Base-by-base conservation (phyloP, 352 stramenopile species). In the Globisporangium cederbergense region DNA sequence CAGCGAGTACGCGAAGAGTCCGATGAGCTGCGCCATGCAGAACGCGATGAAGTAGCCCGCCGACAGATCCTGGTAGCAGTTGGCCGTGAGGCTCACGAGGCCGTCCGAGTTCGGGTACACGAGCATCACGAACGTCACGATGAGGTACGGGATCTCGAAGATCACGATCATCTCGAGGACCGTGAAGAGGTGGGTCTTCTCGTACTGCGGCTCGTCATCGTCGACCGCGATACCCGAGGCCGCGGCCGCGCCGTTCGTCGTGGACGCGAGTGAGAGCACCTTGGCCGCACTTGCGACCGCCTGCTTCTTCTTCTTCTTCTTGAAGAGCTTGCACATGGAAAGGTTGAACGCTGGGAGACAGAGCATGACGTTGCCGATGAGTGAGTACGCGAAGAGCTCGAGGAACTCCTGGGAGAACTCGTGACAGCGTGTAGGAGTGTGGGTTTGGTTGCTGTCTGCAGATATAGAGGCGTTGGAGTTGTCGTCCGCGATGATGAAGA, bases 161-260 rank as follows among this genome's bases (percentile, higher is more conserved):
- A 94, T 82, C 71, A 94, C 86, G 49, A 91, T 75, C 13, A 91
- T 10, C 55, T 94, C 83, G n/a, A 85, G 89, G 11, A 87, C 45
- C n/a, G 78, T 83, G 58, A 91, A 88, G 16, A 94, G 67, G 52
- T 76, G 75, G 20, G 83, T 92, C 71, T 91, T 94, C 63, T 78
- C 75, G 43, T 79, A 75, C 36, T 81, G 83, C 43, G 74, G 65
- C 20, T 85, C 71, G 22, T 88, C 71, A 16, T 81, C 76, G 53
- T 79, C 66, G n/a, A 79, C 63, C 2, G 74, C 71, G 4, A 74
- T 70, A 3, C 73, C 69, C 13, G 73, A 65, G 4, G 73, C 73
- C 1, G 73, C 77, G 0, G 72, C 68, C 0, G 72, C 68, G 14
- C 69, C 61, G 4, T 72, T 74, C 25, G 50, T 60, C 0, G 79